Base-by-base conservation (phyloP, 257 asterid genomes). In the Jaltomata sinuosa region DNA sequence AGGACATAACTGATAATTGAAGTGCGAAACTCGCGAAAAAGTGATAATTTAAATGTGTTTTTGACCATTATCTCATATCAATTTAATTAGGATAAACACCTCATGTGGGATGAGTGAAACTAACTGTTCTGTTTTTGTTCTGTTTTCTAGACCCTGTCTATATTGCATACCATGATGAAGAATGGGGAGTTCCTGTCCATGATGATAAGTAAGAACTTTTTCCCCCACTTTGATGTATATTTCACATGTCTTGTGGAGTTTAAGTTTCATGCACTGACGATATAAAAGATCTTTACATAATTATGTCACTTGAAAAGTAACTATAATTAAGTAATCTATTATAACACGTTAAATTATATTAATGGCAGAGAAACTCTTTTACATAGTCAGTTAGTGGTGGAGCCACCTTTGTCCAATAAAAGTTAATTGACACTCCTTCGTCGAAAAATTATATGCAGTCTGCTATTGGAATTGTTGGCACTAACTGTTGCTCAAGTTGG, bases 121-220 rank as follows among this genome's bases (percentile, higher is more conserved):
- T 74, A 74, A 74, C 21, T 49, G 0, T 47, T 25, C 59, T 67
- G 49, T 67, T 67, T 42, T 9, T 62, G 50, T 68, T 68, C 50
- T 76, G 10, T 49, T 47, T 64, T 77, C 42, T 16, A 77, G 82
- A 94, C 85, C 96, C 95, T 8, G 80, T 89, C 67, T 94, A 90
- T 81, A 90, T 93, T 68, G 91, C 96, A 55, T 94, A 94, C 87
- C 98, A 94, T 87, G 98, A 94, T 82, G 90, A 92, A 69, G 97
- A 94, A 90, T 93, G 98, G 98, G 98, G 98, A 34, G 97, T 94
- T 36, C 95, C 95, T 74, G 91, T 90, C 76, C 96, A 93, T 80
- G 91, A 93, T 77, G 98, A 94, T 85, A 85, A 86, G 97, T 94
- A 90, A 18, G 97, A 3, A 27, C 29, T 1, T 45, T 25, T 3